phyloP scores from a whole-genome alignment of 805 yeast genomes.

The Candida maris region DNA sequence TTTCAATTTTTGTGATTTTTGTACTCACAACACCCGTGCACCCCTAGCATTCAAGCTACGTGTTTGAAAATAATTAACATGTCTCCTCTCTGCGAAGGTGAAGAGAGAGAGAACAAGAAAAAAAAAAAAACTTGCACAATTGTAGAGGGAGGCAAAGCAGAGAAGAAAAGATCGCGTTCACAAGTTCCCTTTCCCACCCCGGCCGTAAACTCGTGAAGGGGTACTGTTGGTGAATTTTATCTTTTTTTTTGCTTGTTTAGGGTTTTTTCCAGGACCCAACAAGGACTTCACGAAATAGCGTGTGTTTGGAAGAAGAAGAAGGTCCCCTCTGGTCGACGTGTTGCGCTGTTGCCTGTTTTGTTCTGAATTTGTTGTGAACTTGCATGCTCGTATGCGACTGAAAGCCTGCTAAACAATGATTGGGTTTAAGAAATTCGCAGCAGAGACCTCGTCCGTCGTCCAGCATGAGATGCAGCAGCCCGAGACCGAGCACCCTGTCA shows the following conservation, averaged over 20 bases:
- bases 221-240: slow-evolving; percentile 1
- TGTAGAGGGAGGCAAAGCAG: slow-evolving; percentile 1
- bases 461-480: not conserved
- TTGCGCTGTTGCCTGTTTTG: too few relatives aligned
- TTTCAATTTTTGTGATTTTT: too few relatives aligned
- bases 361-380: too few relatives aligned
- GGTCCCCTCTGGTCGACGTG: not conserved
- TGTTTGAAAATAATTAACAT: too few relatives aligned
- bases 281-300: not conserved
- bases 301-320: not conserved
- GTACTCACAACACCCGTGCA: too few relatives aligned
- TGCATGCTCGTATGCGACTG: too few relatives aligned
- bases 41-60: too few relatives aligned
- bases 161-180: slow-evolving; percentile 1
- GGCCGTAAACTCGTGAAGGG: not conserved
- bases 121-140: not conserved
- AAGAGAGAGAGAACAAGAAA: too few relatives aligned
- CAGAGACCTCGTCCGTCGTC: not conserved
- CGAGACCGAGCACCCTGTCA: slow-evolving; percentile 2
- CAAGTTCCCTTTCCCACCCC: too few relatives aligned
- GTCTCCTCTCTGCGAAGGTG: too few relatives aligned
- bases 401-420: slow-evolving; percentile 2
- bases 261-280: slow-evolving; percentile 1
- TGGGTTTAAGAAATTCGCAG: slow-evolving; percentile 1
- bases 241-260: slow-evolving; percentile 3